A percentile compares a stretch with the other conserved stretches of the same genome.
Evolutionary conservation across 1,284 basidiomycete genomes (phyloP).

Genomic region (Cutaneotrichosporon daszewskae): DNA sequence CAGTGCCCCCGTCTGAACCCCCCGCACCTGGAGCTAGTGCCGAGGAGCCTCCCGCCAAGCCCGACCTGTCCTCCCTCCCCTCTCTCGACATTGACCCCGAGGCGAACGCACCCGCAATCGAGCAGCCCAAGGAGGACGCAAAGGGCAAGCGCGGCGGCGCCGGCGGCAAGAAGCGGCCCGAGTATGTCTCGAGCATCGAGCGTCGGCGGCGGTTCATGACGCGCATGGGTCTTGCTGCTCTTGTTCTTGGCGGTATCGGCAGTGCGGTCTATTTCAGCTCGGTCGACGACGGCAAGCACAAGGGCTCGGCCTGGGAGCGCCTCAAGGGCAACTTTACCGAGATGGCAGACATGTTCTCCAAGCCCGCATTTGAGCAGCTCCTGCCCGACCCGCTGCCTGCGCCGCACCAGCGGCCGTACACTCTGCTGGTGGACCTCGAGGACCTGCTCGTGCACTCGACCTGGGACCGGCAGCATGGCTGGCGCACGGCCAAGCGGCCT

Average conservation of each 20-base stretch:
- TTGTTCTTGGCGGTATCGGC: conserved; percentile 54
- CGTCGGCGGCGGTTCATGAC: conserved; percentile 57
- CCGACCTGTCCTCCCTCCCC: conserved; percentile 41
- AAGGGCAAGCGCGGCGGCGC: conserved; percentile 14
- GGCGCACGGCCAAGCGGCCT: conserved; percentile 88
- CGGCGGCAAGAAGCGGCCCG: conserved; percentile 25
- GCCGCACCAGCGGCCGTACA: conserved; percentile 84
- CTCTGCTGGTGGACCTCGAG: conserved; percentile 84
- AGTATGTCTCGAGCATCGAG: conserved; percentile 61
- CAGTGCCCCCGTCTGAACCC: conserved; percentile 16
- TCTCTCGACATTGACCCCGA: conserved; percentile 48
- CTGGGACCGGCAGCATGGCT: conserved; percentile 86
- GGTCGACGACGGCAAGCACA: conserved; percentile 57
- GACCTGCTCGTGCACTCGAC: conserved; percentile 85
- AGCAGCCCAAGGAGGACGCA: conserved; percentile 26
- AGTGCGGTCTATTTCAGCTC: conserved; percentile 56
- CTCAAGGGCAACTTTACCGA: conserved; percentile 32
- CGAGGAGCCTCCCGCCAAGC: conserved; percentile 18
- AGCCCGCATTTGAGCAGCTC: conserved; percentile 86
- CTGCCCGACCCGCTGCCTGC: conserved; percentile 81
- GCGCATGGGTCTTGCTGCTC: conserved; percentile 50
- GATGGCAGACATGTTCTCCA: conserved; percentile 60
- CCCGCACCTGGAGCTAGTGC: conserved; percentile 10
- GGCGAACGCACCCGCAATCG: conserved; percentile 17
- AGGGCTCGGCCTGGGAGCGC: conserved; percentile 15